A percentile compares a stretch with the other conserved stretches of the same genome.
Evolutionary conservation across 768 basidiomycete species (phyloP).

Genomic region (Artomyces pyxidatus): DNA sequence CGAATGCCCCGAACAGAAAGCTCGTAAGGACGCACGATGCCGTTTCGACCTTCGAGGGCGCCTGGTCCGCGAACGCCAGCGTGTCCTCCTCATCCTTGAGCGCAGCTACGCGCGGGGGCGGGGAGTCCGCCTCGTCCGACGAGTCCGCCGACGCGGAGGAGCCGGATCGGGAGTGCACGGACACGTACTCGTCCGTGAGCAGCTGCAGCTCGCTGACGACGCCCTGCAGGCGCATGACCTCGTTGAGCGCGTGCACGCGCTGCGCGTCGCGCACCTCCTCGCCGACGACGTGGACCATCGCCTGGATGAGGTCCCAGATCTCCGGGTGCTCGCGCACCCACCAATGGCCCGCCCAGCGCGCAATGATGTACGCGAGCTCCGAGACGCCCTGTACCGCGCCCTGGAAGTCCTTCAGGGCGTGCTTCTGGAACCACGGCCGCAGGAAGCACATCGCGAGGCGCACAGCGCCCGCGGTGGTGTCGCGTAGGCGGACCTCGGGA

Average conservation of each 20-base stretch:
- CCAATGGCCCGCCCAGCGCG: conserved; percentile 56
- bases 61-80: conserved; percentile 16
- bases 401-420: conserved; percentile 33
- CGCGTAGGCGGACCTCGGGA: conserved; percentile 48
- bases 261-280: conserved; percentile 56
- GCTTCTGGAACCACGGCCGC: conserved; percentile 59
- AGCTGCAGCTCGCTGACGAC: conserved; percentile 45
- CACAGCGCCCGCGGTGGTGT: conserved; percentile 61
- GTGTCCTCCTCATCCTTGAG: neutral
- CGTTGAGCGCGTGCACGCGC: conserved; percentile 32
- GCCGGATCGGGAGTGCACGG: conserved; percentile 17
- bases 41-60: conserved; percentile 20
- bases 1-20: conserved; percentile 50
- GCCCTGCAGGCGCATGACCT: conserved; percentile 40
- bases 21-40: conserved; percentile 48
- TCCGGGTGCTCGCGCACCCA: conserved; percentile 62
- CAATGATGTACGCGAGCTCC: conserved; percentile 27
- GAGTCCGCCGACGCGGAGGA: conserved; percentile 14
- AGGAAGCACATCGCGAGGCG: conserved; percentile 61
- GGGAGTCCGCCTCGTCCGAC: neutral
- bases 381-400: conserved; percentile 29
- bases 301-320: conserved; percentile 48
- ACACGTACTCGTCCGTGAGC: conserved; percentile 32
- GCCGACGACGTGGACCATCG: conserved; percentile 50
- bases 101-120: neutral